Evolutionary conservation across 2,329 filamentous ascomycete genomes (phyloP), one percentile per base, ranked within the genome.

Genomic region (Penicillium brevicompactum): DNA sequence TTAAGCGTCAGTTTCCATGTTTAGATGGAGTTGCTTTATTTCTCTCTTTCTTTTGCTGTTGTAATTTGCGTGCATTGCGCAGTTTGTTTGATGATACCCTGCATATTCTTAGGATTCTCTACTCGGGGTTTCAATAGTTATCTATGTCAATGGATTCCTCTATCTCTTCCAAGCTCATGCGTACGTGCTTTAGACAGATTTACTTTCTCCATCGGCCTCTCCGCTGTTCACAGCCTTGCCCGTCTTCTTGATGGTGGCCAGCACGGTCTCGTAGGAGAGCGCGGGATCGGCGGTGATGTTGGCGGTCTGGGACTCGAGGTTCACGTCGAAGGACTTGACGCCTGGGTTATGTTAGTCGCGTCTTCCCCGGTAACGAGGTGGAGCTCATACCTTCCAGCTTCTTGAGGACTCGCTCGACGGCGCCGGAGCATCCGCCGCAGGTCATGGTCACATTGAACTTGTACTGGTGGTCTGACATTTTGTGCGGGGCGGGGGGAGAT

Each of bases 391-490:
- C 92, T 18, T 95, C 89, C 2, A 96, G 86, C 80, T 91, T 96
- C 81, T 90, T 93, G 62, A 99, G 86, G 44, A 97, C 92, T 49
- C 92, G 85, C 78, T 96, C 90, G 43, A 99, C 84, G 64, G 94
- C 94, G 70, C 92, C 92, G 44, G 92, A 97, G 87, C 94, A 99
- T 75, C 94, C 94, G 73, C 90, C 86, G 80, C 94, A 99, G 82
- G 82, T 89, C 94, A 99, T 99, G 77, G 81, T 83, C 75, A 97
- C 86, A 77, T 92, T 87, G 83, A 97, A 97, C 76, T 94, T 91
- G 88, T 97, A 97, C 66, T 86, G 90, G 82, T 96, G 91, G 67
- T 88, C 86, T 57, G 87, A 79, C 89, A 92, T 64, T 81, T 69
- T 5, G 41, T 37, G 43, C 10, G 37, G 37, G 47, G 57, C 50